Conservation (phyloP, 148 eudicot species). For the Talinum fruticosum region DNA sequence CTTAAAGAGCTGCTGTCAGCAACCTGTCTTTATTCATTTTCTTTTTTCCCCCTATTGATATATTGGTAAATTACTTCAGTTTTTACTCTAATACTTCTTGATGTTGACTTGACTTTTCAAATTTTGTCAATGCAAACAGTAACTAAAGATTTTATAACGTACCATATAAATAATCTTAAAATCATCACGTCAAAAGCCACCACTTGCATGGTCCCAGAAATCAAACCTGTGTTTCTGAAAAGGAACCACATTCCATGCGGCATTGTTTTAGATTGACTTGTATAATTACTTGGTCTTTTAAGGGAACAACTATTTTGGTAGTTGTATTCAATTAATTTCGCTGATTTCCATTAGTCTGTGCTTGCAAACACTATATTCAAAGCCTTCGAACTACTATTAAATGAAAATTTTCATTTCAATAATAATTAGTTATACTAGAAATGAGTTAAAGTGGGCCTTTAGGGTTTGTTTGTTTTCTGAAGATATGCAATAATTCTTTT, state of each 20-base stretch:
- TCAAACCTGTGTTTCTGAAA: background rate
- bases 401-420: background rate
- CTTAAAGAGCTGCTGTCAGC: too few relatives aligned
- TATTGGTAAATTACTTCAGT: background rate
- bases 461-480: background rate
- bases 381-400: background rate
- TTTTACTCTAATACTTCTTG: background rate
- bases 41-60: background rate
- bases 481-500: background rate
- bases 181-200: background rate
- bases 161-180: background rate
- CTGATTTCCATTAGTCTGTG: background rate
- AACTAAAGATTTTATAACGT: background rate
- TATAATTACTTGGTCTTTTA: background rate
- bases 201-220: background rate
- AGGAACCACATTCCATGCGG: background rate
- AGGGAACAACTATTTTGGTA: background rate
- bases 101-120: background rate
- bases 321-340: background rate
- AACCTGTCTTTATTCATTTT: too few relatives aligned
- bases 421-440: background rate
- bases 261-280: background rate
- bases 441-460: background rate
- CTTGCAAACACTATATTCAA: background rate
- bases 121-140: background rate